phyloP scores from a whole-genome alignment of 257 asterid genomes.

The Solanum pinnatisectum region DNA sequence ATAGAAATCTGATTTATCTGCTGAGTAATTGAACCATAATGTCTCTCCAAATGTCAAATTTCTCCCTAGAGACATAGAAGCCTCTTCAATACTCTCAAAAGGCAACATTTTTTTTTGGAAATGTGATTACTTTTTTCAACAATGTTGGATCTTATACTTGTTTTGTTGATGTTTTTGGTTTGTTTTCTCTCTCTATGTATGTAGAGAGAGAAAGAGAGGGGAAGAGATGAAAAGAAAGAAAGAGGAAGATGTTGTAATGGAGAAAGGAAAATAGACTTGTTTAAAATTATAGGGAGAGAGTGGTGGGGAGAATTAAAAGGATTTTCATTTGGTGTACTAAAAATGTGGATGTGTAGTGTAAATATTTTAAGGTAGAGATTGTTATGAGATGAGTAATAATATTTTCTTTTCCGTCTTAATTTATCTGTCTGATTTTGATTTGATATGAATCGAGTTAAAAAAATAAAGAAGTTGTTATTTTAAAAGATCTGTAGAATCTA shows the following conservation, averaged over 20 bases:
- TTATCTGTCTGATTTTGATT: not conserved
- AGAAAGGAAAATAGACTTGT: not conserved
- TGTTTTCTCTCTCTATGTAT: conserved; percentile 18
- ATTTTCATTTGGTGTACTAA: not conserved
- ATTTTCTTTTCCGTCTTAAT: not conserved
- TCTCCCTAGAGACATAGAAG: conserved; percentile 42
- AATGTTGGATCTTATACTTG: not conserved
- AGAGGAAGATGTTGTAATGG: not conserved
- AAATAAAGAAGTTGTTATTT: too few relatives aligned
- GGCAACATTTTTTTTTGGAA: conserved; percentile 37
- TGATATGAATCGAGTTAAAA: not conserved
- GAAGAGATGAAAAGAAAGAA: not conserved
- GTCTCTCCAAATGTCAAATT: conserved; percentile 45
- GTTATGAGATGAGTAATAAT: not conserved
- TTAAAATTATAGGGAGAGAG: not conserved
- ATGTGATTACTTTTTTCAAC: not conserved
- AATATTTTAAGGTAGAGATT: not conserved
- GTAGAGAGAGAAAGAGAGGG: not conserved
- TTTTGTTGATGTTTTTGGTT: not conserved
- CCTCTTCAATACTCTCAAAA: conserved; percentile 37
- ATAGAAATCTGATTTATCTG: conserved; percentile 37
- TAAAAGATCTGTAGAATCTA: too few relatives aligned
- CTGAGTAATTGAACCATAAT: conserved; percentile 58
- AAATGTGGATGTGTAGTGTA: not conserved
- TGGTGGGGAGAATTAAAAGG: conserved; percentile 3